Percentiles rank a stretch among this genome's conserved stretches.
Conservation (phyloP, 495 filamentous ascomycete species). For the Penicillium macrosclerotiorum region DNA sequence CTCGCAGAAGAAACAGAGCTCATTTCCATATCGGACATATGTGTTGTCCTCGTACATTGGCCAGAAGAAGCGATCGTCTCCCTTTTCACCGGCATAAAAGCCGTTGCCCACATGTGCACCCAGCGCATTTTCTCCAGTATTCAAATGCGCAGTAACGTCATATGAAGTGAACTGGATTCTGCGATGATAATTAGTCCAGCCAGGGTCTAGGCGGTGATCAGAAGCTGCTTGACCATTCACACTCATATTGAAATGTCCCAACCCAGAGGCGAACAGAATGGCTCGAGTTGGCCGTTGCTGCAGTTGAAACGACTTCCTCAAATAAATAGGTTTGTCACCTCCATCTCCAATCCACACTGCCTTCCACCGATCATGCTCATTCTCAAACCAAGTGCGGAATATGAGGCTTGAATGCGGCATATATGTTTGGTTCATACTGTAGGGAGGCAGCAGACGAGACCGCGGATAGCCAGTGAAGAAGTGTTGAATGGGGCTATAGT, state of each 20-base stretch:
- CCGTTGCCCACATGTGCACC: constrained; percentile 30
- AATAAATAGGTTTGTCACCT: constrained; percentile 30
- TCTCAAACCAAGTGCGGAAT: constrained; percentile 32
- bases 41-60: constrained; percentile 35
- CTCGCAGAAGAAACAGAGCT: constrained; percentile 31
- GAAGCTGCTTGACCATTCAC: constrained; percentile 25
- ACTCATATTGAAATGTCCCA: constrained; percentile 30
- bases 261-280: constrained; percentile 25
- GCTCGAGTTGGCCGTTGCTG: constrained; percentile 10
- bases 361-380: constrained; percentile 27
- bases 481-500: constrained; percentile 19
- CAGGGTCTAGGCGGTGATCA: constrained; percentile 26
- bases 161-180: constrained; percentile 27
- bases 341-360: constrained; percentile 32
- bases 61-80: constrained; percentile 31
- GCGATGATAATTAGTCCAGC: constrained; percentile 32
- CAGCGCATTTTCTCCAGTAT: constrained; percentile 18
- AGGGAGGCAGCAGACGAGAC: constrained; percentile 24
- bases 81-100: constrained; percentile 30
- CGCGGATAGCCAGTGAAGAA: constrained; percentile 26
- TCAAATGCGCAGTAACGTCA: constrained; percentile 20
- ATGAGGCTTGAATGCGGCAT: constrained; percentile 31
- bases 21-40: constrained; percentile 30
- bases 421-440: constrained; percentile 34
- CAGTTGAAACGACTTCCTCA: constrained; percentile 22